Evolutionary conservation across 179 eudicot species (phyloP).

Genomic region (Heliamphora pulchella): DNA sequence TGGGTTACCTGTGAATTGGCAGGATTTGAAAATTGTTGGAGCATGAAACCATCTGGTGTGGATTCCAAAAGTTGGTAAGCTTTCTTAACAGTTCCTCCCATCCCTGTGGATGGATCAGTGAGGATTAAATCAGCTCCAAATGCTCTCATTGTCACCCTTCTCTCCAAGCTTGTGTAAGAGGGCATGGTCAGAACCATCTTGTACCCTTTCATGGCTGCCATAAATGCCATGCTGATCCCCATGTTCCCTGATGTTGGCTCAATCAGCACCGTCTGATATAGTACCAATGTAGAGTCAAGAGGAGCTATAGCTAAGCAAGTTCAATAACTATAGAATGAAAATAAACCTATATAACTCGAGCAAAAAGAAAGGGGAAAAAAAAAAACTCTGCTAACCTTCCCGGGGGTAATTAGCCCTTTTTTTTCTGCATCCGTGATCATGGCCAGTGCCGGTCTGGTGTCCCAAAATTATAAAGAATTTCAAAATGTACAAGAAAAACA

Average conservation of each 20-base stretch:
- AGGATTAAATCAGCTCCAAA: conserved; percentile 85
- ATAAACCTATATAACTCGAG: too few species aligned
- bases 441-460: conserved; percentile 68
- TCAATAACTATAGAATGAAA: neutral
- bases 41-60: conserved; percentile 78
- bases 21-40: conserved; percentile 79
- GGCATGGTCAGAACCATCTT: conserved; percentile 94
- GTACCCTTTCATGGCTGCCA: conserved; percentile 92
- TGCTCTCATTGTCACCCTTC: conserved; percentile 83
- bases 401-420: conserved; percentile 71
- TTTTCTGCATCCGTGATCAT: conserved; percentile 92
- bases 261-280: conserved; percentile 64
- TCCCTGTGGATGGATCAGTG: conserved; percentile 86
- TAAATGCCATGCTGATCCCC: conserved; percentile 98
- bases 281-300: neutral
- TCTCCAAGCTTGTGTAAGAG: conserved; percentile 87
- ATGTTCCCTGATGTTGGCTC: conserved; percentile 98
- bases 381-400: conserved; percentile 44
- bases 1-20: conserved; percentile 66
- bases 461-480: neutral
- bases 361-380: neutral
- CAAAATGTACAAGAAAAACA: neutral
- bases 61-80: conserved; percentile 70
- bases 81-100: conserved; percentile 94
- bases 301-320: neutral